Percentiles rank a stretch among this genome's conserved stretches.
phyloP scores from a whole-genome alignment of 2,329 filamentous ascomycete genomes.

The Akanthomyces uredinophilus region DNA sequence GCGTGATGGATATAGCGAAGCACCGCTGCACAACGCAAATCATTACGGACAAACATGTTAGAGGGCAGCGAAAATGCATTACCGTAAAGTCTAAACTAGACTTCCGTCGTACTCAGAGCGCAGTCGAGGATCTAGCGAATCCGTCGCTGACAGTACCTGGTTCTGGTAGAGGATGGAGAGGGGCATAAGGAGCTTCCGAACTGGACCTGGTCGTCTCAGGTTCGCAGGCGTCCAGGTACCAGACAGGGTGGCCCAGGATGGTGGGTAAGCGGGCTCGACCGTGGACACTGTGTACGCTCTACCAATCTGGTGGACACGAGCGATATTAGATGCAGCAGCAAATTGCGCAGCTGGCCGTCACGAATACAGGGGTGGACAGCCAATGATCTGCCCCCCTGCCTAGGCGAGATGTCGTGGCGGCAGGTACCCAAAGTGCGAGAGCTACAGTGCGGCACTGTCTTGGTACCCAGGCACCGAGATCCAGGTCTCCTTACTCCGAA shows the following conservation, averaged over 20 bases:
- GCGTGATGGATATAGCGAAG: background rate
- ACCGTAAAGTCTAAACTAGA: background rate
- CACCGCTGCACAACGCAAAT: too few species aligned
- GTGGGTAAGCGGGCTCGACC: background rate
- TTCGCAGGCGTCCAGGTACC: constrained; percentile 1
- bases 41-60: too few species aligned
- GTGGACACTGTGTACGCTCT: constrained; percentile 13
- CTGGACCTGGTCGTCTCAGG: constrained; percentile 8
- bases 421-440: background rate
- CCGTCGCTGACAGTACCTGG: background rate
- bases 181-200: background rate
- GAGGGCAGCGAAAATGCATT: background rate
- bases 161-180: background rate
- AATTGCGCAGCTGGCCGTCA: background rate
- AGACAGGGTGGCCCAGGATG: background rate
- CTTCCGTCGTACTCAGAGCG: background rate
- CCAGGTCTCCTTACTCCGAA: too few species aligned
- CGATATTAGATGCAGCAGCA: constrained; percentile 10
- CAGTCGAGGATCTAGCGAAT: background rate
- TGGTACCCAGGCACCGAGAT: background rate
- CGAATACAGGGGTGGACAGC: background rate
- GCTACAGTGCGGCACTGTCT: background rate
- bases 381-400: constrained; percentile 10
- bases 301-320: constrained; percentile 9
- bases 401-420: background rate